Evolutionary conservation across 495 filamentous ascomycete genomes (phyloP), one percentile per base, ranked within the genome.

Genomic region (Hypoxylon cercidicola): DNA sequence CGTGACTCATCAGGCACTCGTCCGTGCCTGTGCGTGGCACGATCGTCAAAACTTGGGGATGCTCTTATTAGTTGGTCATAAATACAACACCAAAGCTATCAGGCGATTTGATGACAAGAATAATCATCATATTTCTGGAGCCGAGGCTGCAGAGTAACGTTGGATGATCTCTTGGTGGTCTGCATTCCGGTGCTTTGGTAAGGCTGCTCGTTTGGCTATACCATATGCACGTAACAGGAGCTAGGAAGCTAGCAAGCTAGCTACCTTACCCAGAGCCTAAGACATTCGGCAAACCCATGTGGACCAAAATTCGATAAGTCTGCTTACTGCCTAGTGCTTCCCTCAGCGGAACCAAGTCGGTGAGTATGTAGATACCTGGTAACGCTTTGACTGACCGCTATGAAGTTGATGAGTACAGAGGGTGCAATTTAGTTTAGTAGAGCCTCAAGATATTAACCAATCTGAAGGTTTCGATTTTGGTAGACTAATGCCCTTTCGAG

Each of bases 251-350:
- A 68, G 52, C 15, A 55, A 60, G 50, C 55, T 16, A 46, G 5
- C 3, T 47, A 64, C 60, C 64, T 63, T 55, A 63, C 64, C 64
- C 65, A 68, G 65, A 68, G 65, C 65, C 65, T 60, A 68, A 64
- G 20, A 48, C 41, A 34, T n/a, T 35, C 64, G 47, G 48, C 37
- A 64, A 60, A 60, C 15, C 65, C 60, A 68, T 68, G 65, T 68
- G 65, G 65, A 59, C 25, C 55, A 52, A 52, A 56, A 61, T 18
- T 43, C 44, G 56, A 60, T 39, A 30, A 46, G 51, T 50, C 44
- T 66, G 37, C 39, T 44, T 45, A 46, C 43, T 52, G 28, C 28
- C 35, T 43, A 54, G 46, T 41, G 40, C 9, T 19, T 43, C 40
- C 30, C 30, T 32, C 25, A 28, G 7, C 7, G 25, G 25, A 28